Conservation (phyloP, 2,329 filamentous ascomycete genomes). For the Pseudocercospora musae region DNA sequence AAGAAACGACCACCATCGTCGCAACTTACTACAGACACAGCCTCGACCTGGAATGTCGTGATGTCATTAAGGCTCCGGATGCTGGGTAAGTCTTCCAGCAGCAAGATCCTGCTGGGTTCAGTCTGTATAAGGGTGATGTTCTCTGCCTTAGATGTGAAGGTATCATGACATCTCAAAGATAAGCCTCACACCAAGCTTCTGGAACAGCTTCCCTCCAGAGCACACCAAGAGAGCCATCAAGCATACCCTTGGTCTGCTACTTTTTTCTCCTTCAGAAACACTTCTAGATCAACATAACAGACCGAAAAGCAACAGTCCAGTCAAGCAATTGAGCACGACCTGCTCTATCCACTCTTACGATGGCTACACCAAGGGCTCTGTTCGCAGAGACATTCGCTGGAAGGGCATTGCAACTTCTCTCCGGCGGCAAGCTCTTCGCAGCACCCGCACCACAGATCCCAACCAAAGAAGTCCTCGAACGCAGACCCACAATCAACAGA, state of each 20-base stretch:
- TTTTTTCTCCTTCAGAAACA: not conserved
- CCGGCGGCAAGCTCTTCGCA: not conserved
- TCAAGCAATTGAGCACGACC: not conserved
- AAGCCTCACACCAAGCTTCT: not conserved
- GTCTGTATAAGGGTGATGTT: not conserved
- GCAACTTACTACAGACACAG: not conserved
- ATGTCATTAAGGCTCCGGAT: not conserved
- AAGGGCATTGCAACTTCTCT: conserved; percentile 3
- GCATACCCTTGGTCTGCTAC: not conserved
- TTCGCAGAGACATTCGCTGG: conserved; percentile 9
- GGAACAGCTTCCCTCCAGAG: not conserved
- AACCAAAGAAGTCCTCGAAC: not conserved
- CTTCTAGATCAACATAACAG: not conserved
- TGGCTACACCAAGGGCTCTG: not conserved
- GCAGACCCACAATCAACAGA: not conserved
- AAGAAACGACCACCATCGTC: not conserved
- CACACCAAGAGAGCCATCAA: not conserved
- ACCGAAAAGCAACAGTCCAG: not conserved
- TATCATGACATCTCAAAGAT: not conserved
- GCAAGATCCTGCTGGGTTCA: not conserved
- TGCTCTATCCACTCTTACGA: not conserved
- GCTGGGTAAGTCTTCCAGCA: not conserved
- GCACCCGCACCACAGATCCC: conserved; percentile 2
- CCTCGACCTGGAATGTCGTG: not conserved
- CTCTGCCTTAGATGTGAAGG: not conserved